A percentile compares a stretch with the other conserved stretches of the same genome.
Conservation (phyloP, 73 alveolate species). For the Symbiodinium pilosum region DNA sequence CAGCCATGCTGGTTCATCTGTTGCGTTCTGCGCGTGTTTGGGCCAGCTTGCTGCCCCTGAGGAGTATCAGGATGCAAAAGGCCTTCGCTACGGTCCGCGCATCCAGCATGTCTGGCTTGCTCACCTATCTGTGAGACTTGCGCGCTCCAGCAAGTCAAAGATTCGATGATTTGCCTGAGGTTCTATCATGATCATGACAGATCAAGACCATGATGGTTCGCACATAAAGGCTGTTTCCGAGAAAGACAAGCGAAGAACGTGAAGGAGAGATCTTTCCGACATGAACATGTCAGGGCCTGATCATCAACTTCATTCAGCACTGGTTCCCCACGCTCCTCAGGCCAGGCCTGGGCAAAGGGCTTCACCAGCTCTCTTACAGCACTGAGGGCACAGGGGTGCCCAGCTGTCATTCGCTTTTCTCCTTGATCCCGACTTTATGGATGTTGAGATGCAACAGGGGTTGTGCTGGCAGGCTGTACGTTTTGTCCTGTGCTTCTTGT, state of each 20-base stretch:
- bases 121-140: neutral
- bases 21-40: too few species aligned
- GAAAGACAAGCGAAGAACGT: neutral
- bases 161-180: too few species aligned
- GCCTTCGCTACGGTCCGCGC: slow-evolving; percentile 89
- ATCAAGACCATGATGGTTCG: slow-evolving; percentile 99
- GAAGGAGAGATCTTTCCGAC: neutral
- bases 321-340: slow-evolving; percentile 99
- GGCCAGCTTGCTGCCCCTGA: too few species aligned
- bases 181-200: slow-evolving; percentile 99
- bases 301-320: slow-evolving; percentile 99
- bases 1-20: too few species aligned
- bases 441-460: too few species aligned
- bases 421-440: too few species aligned
- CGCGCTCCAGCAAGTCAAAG: neutral
- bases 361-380: too few species aligned
- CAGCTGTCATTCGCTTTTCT: too few species aligned
- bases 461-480: too few species aligned
- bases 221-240: slow-evolving; percentile 98
- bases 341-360: neutral
- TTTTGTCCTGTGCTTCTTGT: too few species aligned
- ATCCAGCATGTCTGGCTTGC: neutral
- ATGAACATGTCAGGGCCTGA: slow-evolving; percentile 97
- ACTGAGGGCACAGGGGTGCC: too few species aligned
- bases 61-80: slow-evolving; percentile 98